Evolutionary conservation across 2,329 filamentous ascomycete genomes (phyloP), one percentile per base, ranked within the genome.

Genomic region (Leptographium lundbergii): DNA sequence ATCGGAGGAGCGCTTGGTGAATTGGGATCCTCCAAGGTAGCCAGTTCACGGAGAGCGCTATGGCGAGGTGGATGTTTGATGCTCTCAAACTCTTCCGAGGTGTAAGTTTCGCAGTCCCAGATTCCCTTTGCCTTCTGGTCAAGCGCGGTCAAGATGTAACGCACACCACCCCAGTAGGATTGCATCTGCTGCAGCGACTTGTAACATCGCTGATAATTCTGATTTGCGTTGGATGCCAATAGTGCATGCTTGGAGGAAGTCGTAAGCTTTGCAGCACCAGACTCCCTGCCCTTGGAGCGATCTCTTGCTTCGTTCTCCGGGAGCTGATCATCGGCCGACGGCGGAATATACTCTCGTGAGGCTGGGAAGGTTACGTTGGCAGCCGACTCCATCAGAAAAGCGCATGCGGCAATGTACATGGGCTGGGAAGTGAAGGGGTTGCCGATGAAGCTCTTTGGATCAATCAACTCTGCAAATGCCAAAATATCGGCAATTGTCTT

Each of bases 401-500:
- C 90, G 67, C 89, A 95, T 0, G 89, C 90, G 0, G 90, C 90
- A 61, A 95, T 92, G 66, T 95, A 95, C 67, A 95, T 95, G 0
- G 90, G 90, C 70, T 95, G 90, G 54, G 87, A 90, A 0, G 89
- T 94, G 64, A 95, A 95, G 0, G 90, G 90, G 61, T 94, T 95
- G 1, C 89, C 89, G 39, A 91, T 86, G 59, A 91, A 89, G 65
- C 89, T 91, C 69, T 89, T 91, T 0, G 88, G 84, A 69, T 95
- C 89, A 57, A 94, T 89, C 11, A 95, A 74, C 67, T 95, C 89
- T 0, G 89, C 88, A 69, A 95, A 95, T 1, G 88, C 86, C 10
- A 95, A 73, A 19, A 95, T 95, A 66, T 95, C 90, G 39, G 89
- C 89, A 61, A 95, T 94, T 0, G 90, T 95, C 73, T 95, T 95